phyloP scores from a whole-genome alignment of 2,329 filamentous ascomycete species.

The Huntiella omanensis region DNA sequence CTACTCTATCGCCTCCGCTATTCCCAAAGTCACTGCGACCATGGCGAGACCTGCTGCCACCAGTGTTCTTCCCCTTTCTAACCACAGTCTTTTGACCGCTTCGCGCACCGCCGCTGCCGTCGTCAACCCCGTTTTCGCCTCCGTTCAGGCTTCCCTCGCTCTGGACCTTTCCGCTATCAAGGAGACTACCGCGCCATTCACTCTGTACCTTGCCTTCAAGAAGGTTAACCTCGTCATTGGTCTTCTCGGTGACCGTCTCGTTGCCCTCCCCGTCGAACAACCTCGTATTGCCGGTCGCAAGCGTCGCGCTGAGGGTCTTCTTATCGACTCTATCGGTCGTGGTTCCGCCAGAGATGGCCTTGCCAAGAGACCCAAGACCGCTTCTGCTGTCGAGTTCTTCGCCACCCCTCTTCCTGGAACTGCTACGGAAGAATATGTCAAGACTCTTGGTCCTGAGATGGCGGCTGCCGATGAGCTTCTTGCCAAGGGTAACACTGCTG shows the following conservation, averaged over 20 bases:
- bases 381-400: slow-evolving; percentile 9
- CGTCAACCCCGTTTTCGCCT: slow-evolving; percentile 51
- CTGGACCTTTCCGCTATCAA: slow-evolving; percentile 25
- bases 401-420: slow-evolving; percentile 27
- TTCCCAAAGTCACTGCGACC: slow-evolving; percentile 40
- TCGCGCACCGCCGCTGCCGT: slow-evolving; percentile 37
- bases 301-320: slow-evolving; percentile 36
- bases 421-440: slow-evolving; percentile 29
- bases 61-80: slow-evolving; percentile 49
- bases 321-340: slow-evolving; percentile 58
- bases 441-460: slow-evolving; percentile 25
- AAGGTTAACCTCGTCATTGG: slow-evolving; percentile 49
- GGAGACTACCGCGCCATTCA: slow-evolving; percentile 18
- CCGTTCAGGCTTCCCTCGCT: slow-evolving; percentile 32
- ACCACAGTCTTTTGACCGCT: slow-evolving; percentile 44
- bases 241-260: slow-evolving; percentile 41
- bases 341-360: slow-evolving; percentile 27
- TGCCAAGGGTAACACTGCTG: slow-evolving; percentile 24
- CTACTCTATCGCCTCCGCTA: slow-evolving; percentile 43
- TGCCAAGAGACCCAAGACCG: neutral
- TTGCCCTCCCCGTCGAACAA: slow-evolving; percentile 51
- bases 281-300: slow-evolving; percentile 34
- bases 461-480: slow-evolving; percentile 30
- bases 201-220: slow-evolving; percentile 35
- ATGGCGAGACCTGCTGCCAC: slow-evolving; percentile 31